These are phyloP conservation scores for Coemansia biformis DNA, from an alignment of 192 early-diverging fungal species.

Conservation along the genomic window DNA sequence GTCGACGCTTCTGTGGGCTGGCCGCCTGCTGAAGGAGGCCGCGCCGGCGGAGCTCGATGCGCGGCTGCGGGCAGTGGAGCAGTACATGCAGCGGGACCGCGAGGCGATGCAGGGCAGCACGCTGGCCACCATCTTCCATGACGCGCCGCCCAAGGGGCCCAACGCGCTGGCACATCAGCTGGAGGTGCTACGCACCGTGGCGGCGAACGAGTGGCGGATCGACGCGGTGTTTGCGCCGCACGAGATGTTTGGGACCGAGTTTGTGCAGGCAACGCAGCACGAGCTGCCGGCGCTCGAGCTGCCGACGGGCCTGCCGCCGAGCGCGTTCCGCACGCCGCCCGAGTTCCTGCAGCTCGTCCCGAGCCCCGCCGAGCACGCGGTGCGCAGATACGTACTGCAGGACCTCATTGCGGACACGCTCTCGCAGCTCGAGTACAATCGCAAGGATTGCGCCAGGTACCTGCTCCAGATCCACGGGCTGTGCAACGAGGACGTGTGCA, in stretches of 20 bases:
- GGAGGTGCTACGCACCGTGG: conserved; percentile 23
- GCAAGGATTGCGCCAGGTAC: conserved; percentile 80
- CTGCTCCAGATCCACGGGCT: conserved; percentile 62
- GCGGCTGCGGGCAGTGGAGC: conserved; percentile 11
- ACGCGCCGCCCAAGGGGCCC: conserved; percentile 26
- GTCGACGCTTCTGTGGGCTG: conserved; percentile 75
- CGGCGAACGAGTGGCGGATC: conserved; percentile 30
- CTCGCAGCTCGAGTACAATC: conserved; percentile 82
- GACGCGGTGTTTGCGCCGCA: conserved; percentile 33
- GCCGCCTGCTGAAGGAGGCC: conserved; percentile 19
- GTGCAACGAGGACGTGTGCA: conserved; percentile 52
- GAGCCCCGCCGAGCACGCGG: conserved; percentile 26
- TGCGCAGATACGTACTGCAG: conserved; percentile 58
- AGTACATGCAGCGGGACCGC: conserved; percentile 25
- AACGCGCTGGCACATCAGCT: conserved; percentile 30
- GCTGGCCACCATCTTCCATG: conserved; percentile 31
- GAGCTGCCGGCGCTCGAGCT: conserved; percentile 36
- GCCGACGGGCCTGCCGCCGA: conserved; percentile 12
- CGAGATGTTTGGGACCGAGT: conserved; percentile 35
- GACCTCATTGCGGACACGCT: conserved; percentile 79
- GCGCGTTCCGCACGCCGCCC: conserved; percentile 21
- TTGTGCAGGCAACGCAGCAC: conserved; percentile 37
- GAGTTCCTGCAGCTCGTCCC: conserved; percentile 44
- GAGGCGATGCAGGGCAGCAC: conserved; percentile 11
- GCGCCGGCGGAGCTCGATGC: conserved; percentile 25